These are phyloP conservation scores for Agroathelia rolfsii DNA, from an alignment of 1,284 basidiomycete species.

Conservation along the genomic window DNA sequence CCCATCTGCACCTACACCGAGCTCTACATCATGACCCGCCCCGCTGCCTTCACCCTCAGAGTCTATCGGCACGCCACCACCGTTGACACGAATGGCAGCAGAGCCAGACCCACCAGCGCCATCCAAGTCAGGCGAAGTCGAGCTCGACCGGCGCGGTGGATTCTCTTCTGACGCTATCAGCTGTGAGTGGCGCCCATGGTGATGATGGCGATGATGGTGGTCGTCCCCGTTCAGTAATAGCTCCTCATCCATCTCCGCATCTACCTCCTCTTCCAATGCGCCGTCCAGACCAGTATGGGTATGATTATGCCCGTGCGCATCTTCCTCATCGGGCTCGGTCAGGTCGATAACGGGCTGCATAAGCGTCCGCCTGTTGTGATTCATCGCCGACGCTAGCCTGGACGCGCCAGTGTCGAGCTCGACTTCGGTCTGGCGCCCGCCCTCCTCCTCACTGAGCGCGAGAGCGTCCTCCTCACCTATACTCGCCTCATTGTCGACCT, in stretches of 20 bases:
- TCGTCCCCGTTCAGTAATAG: too few relatives aligned
- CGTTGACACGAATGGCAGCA: not conserved
- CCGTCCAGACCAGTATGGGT: too few relatives aligned
- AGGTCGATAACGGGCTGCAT: slow-evolving; percentile 5
- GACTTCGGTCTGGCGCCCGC: slow-evolving; percentile 46
- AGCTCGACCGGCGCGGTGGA: too few relatives aligned
- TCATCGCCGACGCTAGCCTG: slow-evolving; percentile 12
- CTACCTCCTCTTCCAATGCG: too few relatives aligned
- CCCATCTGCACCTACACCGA: not conserved
- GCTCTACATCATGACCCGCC: slow-evolving; percentile 11
- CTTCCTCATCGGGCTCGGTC: slow-evolving; percentile 8
- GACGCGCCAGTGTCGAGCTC: slow-evolving; percentile 30
- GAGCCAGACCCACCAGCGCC: too few relatives aligned
- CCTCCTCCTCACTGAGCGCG: slow-evolving; percentile 22
- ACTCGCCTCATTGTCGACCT: slow-evolving; percentile 49
- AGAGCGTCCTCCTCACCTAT: slow-evolving; percentile 16
- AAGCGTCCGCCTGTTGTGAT: slow-evolving; percentile 17
- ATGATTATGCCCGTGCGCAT: slow-evolving; percentile 17
- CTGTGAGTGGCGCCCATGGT: too few relatives aligned
- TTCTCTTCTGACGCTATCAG: too few relatives aligned
- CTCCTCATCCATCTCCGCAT: too few relatives aligned
- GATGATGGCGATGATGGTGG: too few relatives aligned
- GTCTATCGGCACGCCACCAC: too few relatives aligned
- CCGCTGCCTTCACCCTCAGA: slow-evolving; percentile 13
- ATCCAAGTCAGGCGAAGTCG: too few relatives aligned